Conservation (phyloP, 179 eudicot species). For the Heliamphora pulchella region DNA sequence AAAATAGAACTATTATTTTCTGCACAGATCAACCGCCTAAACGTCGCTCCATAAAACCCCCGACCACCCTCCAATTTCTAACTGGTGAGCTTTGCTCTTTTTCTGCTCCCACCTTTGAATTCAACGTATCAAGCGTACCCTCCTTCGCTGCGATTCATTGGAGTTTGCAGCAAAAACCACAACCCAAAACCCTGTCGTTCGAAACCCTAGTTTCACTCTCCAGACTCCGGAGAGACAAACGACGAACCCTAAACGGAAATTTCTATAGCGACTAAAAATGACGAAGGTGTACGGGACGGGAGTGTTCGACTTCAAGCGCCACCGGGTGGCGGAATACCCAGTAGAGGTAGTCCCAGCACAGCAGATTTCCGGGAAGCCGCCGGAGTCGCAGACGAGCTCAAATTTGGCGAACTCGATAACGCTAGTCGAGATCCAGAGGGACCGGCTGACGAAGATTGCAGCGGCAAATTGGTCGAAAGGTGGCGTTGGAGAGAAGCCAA, state of each 20-base stretch:
- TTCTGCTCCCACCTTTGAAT: too few relatives aligned
- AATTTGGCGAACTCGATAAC: slow-evolving; percentile 62
- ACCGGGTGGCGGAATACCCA: slow-evolving; percentile 91
- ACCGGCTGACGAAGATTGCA: slow-evolving; percentile 74
- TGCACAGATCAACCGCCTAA: too few relatives aligned
- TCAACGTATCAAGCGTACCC: too few relatives aligned
- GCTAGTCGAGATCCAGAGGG: slow-evolving; percentile 63
- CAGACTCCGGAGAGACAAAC: not conserved
- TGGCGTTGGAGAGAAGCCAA: slow-evolving; percentile 14
- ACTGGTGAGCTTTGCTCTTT: too few relatives aligned
- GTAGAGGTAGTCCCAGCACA: slow-evolving; percentile 15
- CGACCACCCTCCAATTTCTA: too few relatives aligned
- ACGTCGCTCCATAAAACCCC: too few relatives aligned
- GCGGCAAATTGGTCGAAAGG: slow-evolving; percentile 49
- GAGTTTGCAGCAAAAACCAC: too few relatives aligned
- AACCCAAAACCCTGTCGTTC: not conserved
- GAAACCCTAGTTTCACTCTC: not conserved
- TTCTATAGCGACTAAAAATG: slow-evolving; percentile 26
- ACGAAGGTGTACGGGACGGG: slow-evolving; percentile 82
- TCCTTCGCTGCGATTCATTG: too few relatives aligned
- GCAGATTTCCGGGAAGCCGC: slow-evolving; percentile 36
- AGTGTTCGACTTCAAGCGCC: slow-evolving; percentile 79
- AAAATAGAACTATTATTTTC: too few relatives aligned
- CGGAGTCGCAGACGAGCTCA: slow-evolving; percentile 45
- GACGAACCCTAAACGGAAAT: not conserved